Evolutionary conservation across 495 filamentous ascomycete species (phyloP).

Genomic region (Penicillium dipodomyicola): DNA sequence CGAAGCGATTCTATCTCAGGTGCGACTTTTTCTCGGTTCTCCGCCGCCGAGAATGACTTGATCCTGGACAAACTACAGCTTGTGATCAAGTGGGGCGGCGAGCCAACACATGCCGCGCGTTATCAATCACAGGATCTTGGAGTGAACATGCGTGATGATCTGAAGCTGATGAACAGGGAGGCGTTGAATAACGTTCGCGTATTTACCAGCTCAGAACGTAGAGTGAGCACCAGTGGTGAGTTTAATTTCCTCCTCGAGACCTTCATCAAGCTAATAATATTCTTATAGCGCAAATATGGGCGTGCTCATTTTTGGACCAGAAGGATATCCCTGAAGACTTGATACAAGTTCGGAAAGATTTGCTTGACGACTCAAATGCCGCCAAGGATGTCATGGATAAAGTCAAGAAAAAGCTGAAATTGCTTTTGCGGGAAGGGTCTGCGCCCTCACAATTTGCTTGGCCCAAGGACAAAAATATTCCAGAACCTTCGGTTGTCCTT

Average conservation of each 20-base stretch:
- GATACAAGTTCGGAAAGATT: constrained; percentile 86
- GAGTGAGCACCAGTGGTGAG: constrained; percentile 84
- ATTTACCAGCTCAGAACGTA: constrained; percentile 90
- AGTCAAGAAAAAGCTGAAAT: constrained; percentile 98
- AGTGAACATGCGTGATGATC: constrained; percentile 90
- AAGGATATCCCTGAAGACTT: constrained; percentile 80
- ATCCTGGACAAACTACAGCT: constrained; percentile 93
- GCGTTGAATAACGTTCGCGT: constrained; percentile 85
- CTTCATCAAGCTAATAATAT: constrained; percentile 1
- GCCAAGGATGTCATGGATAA: constrained; percentile 99
- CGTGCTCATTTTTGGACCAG: constrained; percentile 80
- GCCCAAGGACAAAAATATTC: constrained; percentile 80
- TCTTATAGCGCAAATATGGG: constrained; percentile 83
- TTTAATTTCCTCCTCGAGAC: constrained; percentile 4
- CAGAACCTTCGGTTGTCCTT: constrained; percentile 88
- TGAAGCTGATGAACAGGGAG: constrained; percentile 89
- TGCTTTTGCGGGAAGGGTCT: constrained; percentile 80
- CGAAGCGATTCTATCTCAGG: constrained; percentile 81
- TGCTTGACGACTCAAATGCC: constrained; percentile 97
- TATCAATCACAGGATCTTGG: constrained; percentile 95
- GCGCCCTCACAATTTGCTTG: constrained; percentile 94
- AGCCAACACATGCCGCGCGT: constrained; percentile 94
- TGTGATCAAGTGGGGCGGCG: constrained; percentile 98
- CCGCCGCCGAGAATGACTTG: constrained; percentile 83
- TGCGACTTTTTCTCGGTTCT: constrained; percentile 83